Evolutionary conservation across 768 basidiomycete genomes (phyloP).

Genomic region (Inosperma sp.): DNA sequence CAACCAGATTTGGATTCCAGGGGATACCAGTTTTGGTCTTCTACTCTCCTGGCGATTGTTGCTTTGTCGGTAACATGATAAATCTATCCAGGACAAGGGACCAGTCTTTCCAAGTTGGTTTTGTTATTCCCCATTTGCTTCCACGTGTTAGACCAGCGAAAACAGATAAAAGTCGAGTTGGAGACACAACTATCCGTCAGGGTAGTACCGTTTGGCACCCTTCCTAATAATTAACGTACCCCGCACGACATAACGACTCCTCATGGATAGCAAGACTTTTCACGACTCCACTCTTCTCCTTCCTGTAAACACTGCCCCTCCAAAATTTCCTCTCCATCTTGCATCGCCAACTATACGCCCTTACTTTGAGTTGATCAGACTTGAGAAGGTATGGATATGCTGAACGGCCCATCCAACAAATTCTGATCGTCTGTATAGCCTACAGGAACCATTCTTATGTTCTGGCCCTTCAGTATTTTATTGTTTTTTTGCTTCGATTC

Average conservation of each 20-base stretch:
- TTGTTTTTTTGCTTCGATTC: background rate
- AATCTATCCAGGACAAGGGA: background rate
- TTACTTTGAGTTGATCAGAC: conserved; percentile 47
- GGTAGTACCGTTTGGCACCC: background rate
- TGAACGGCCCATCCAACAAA: background rate
- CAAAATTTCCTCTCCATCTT: conserved; percentile 33
- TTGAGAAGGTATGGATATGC: conserved; percentile 40
- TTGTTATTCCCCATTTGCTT: background rate
- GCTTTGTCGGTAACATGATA: no score
- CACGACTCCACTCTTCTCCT: conserved; percentile 13
- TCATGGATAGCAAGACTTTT: conserved; percentile 9
- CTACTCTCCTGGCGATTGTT: background rate
- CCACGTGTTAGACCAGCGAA: conserved; percentile 2
- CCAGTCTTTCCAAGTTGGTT: background rate
- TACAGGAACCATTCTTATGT: conserved; percentile 47
- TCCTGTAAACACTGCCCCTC: conserved; percentile 1
- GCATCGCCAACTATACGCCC: conserved; percentile 30
- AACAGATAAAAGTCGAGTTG: background rate
- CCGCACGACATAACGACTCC: background rate
- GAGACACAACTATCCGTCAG: background rate
- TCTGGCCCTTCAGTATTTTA: conserved; percentile 47
- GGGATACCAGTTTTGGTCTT: background rate
- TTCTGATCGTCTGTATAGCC: conserved; percentile 29
- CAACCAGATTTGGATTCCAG: background rate
- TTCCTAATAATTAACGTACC: no score